Conservation (phyloP, 768 basidiomycete genomes). For the Leccinum longicurvipes region DNA sequence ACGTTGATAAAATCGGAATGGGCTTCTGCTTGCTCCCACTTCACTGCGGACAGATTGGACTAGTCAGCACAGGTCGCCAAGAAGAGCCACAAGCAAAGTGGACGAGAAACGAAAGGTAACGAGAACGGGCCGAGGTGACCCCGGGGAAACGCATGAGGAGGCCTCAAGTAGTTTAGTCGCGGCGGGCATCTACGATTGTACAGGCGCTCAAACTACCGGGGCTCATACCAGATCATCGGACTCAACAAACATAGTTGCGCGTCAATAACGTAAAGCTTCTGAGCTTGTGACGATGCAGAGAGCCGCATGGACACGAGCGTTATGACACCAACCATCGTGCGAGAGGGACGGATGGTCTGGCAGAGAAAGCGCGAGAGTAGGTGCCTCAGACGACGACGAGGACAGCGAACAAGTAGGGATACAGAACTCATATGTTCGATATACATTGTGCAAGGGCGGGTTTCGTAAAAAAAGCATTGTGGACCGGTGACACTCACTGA, state of each 20-base stretch:
- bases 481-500: constrained; percentile 67
- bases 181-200: constrained; percentile 22
- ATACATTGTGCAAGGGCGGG: constrained; percentile 31
- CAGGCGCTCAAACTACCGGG: constrained; percentile 30
- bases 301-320: constrained; percentile 31
- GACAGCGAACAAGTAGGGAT: constrained; percentile 34
- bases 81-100: constrained; percentile 12
- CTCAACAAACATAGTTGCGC: constrained; percentile 35
- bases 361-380: constrained; percentile 28
- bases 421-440: constrained; percentile 37
- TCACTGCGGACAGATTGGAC: constrained; percentile 45
- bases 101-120: constrained; percentile 10
- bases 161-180: constrained; percentile 14
- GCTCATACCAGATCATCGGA: constrained; percentile 35
- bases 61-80: constrained; percentile 27
- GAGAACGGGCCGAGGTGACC: background rate
- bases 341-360: constrained; percentile 32
- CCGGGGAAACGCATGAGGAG: constrained; percentile 5
- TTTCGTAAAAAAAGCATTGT: constrained; percentile 29
- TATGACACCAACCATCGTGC: constrained; percentile 31
- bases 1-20: constrained; percentile 42
- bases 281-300: constrained; percentile 32
- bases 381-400: constrained; percentile 32
- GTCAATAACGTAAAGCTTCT: constrained; percentile 35
- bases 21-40: constrained; percentile 68